Evolutionary conservation across 108 stramenopile species (phyloP).

Genomic region (Skeletonema tropicum): DNA sequence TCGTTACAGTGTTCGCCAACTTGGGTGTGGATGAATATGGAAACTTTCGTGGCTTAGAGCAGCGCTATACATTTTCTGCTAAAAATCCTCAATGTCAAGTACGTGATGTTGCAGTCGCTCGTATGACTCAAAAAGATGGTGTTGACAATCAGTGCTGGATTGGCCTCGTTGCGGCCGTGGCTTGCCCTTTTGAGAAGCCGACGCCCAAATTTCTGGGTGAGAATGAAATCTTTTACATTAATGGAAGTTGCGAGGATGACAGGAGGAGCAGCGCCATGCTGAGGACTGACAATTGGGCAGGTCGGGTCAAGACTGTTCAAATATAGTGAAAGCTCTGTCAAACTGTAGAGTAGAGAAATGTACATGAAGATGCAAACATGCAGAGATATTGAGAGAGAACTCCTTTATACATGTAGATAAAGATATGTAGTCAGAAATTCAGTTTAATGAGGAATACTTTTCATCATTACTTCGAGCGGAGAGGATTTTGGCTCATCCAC

Average conservation of each 20-base stretch:
- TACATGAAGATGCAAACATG: too few relatives aligned
- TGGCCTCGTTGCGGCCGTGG: conserved; percentile 13
- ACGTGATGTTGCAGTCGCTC: conserved; percentile 16
- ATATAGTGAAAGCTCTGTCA: too few relatives aligned
- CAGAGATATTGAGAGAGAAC: too few relatives aligned
- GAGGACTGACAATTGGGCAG: too few relatives aligned
- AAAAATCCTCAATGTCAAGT: conserved; percentile 12
- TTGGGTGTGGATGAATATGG: conserved; percentile 18
- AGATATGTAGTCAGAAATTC: neutral
- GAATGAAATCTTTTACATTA: conserved; percentile 12
- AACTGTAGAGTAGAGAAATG: too few relatives aligned
- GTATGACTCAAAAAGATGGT: neutral
- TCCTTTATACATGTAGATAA: too few relatives aligned
- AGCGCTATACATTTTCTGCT: neutral
- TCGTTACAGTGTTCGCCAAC: conserved; percentile 23
- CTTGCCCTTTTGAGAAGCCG: conserved; percentile 1
- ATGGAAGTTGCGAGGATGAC: neutral
- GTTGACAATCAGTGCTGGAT: conserved; percentile 14
- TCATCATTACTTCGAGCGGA: conserved; percentile 6
- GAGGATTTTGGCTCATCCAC: conserved; percentile 45
- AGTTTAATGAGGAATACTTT: neutral
- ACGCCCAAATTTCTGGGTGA: neutral
- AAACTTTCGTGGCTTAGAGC: conserved; percentile 11
- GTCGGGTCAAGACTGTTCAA: too few relatives aligned
- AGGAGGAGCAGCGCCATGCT: too few relatives aligned